Base-by-base conservation (phyloP, 2,329 filamentous ascomycete genomes). In the Calonectria hawksworthii region DNA sequence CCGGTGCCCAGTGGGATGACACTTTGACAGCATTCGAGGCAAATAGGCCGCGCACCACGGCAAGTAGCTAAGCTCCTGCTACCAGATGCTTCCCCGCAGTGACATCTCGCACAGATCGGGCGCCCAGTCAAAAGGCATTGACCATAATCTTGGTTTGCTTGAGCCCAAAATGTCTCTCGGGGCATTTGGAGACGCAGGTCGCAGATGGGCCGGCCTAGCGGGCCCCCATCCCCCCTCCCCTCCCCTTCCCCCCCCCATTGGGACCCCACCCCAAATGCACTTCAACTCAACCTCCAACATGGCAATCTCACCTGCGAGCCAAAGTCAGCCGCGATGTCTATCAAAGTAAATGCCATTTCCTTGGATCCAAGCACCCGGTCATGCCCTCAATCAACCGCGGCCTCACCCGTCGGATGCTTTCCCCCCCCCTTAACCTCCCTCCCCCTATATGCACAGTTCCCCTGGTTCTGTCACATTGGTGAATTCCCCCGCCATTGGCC, bases 221-320 rank as follows among this genome's bases (percentile, higher is more conserved):
- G 71, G 66, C 63, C 71, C 32, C 59, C 41, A 32, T 65, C 47
- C 61, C 70, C n/a, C 44, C 50, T 50, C 68, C 54, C n/a, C n/a
- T n/a, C n/a, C n/a, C n/a, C n/a, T n/a, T 38, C 41, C n/a, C 51
- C 13, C 16, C 36, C 69, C 36, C 63, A 64, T 69, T 59, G 4
- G 4, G 38, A 50, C 66, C 50, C 71, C 71, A 65, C 66, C 61
- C 41, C 67, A 41, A 41, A 44, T 63, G 63, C 54, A 68, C 70
- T 38, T 64, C 70, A 67, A 73, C 56, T 73, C 71, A 73, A 73
- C 71, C 50, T 69, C 71, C 71, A 68, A 69, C 71, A 50, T 65
- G 67, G 30, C 47, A 65, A 64, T 72, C 44, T 68, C 32, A 32
- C 64, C 36, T 68, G 16, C 44, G 51, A 63, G 59, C 52, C 41